These are phyloP conservation scores for Dryas alaskensis DNA, from an alignment of 306 rosid species.

Conservation along the genomic window DNA sequence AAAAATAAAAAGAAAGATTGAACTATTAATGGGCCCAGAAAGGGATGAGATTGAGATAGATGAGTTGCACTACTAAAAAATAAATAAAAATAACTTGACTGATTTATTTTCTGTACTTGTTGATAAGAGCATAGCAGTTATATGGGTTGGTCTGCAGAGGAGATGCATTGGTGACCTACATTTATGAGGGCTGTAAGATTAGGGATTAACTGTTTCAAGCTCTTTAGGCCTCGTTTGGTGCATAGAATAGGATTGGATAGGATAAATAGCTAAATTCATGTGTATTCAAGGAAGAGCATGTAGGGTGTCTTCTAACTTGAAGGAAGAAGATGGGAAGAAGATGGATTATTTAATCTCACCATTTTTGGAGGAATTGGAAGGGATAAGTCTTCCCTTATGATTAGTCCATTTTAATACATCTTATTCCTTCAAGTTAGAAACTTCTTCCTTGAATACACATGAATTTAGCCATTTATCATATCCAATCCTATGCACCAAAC, in stretches of 20 bases:
- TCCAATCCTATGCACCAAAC: too few species aligned
- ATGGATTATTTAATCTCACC: too few species aligned
- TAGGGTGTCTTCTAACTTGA: too few species aligned
- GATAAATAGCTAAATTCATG: background rate
- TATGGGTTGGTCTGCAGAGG: background rate
- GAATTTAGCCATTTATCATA: too few species aligned
- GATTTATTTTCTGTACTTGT: background rate
- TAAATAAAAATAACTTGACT: too few species aligned
- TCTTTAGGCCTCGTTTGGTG: background rate
- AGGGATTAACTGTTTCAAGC: background rate
- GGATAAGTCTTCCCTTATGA: too few species aligned
- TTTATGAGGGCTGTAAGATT: background rate
- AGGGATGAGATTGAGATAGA: background rate
- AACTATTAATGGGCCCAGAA: background rate
- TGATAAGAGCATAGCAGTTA: background rate
- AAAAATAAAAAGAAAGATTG: background rate
- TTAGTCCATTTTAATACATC: too few species aligned
- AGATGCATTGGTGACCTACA: background rate
- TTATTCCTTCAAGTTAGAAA: too few species aligned
- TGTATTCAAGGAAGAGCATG: too few species aligned
- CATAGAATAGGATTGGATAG: background rate
- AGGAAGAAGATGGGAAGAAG: too few species aligned
- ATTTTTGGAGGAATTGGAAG: too few species aligned
- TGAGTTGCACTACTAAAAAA: background rate
- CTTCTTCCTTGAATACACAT: too few species aligned